A percentile compares a stretch with the other conserved stretches of the same genome.
Evolutionary conservation across 139 green algal genomes (phyloP).

Genomic region (Volvox reticuliferus): DNA sequence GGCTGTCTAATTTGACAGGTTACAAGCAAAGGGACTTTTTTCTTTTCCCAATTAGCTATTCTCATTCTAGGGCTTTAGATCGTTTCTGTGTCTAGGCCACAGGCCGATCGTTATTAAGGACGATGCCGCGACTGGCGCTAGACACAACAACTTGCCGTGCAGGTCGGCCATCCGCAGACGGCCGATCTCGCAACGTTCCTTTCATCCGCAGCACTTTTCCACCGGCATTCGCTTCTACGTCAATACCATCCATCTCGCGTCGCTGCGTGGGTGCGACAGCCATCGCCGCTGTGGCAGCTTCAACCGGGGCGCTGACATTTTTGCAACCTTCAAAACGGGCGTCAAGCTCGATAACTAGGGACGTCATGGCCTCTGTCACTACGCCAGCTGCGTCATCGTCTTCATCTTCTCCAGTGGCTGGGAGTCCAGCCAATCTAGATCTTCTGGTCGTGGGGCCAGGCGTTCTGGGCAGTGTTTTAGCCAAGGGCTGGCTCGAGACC

Average conservation of each 20-base stretch:
- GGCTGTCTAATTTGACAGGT: too few relatives aligned
- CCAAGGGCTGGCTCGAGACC: slow-evolving; percentile 82
- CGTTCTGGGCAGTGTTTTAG: slow-evolving; percentile 87
- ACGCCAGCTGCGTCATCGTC: background rate
- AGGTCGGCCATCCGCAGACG: background rate
- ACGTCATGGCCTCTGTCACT: background rate
- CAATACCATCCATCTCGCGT: background rate
- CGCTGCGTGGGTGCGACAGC: background rate
- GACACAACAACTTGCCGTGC: background rate
- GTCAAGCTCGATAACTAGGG: background rate
- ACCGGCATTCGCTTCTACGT: background rate
- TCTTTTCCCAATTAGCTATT: too few relatives aligned
- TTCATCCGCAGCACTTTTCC: background rate
- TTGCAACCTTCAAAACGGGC: background rate
- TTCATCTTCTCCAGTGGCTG: background rate
- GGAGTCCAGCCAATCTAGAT: slow-evolving; percentile 50
- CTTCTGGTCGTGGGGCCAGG: slow-evolving; percentile 91
- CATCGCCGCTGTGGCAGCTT: background rate
- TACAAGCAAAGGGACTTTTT: too few relatives aligned
- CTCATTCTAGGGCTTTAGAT: too few relatives aligned
- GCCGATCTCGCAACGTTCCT: background rate
- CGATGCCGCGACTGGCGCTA: background rate
- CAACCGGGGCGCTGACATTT: background rate
- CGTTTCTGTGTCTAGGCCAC: too few relatives aligned
- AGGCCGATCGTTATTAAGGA: background rate